These are phyloP conservation scores for Marsdenia floribunda DNA, from an alignment of 257 asterid genomes.

Conservation along the genomic window DNA sequence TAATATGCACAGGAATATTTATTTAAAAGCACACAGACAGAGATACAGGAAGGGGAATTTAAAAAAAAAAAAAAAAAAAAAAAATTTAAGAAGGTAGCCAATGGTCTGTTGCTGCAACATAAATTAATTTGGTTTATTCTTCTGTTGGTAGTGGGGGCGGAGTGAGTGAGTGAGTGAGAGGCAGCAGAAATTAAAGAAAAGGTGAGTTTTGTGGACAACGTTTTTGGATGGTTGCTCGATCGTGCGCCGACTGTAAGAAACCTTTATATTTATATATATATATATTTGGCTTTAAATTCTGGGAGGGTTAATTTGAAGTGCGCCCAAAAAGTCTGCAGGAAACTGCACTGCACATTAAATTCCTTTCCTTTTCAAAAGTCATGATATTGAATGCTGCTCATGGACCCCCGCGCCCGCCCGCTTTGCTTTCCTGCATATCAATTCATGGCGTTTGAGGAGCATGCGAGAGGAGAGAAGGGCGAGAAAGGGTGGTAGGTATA, in stretches of 20 bases:
- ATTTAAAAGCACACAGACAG: too few species aligned
- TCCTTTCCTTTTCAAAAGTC: background rate
- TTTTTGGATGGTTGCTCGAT: conserved; percentile 7
- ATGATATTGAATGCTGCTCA: background rate
- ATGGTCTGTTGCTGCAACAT: background rate
- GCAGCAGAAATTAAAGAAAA: background rate
- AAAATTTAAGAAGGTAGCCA: background rate
- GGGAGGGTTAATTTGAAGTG: background rate
- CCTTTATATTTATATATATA: too few species aligned
- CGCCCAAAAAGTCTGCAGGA: background rate
- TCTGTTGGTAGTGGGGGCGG: background rate
- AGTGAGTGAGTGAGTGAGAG: background rate
- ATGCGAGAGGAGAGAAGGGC: background rate
- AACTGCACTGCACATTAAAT: background rate
- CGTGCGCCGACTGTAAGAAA: conserved; percentile 12
- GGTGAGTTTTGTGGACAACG: conserved; percentile 4
- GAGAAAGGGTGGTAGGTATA: background rate
- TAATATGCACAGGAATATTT: too few species aligned
- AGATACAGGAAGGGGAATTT: background rate
- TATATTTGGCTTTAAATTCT: background rate
- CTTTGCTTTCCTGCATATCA: background rate
- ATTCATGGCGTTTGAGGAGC: conserved; percentile 3
- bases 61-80: background rate
- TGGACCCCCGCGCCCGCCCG: background rate
- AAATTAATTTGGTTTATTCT: background rate